Conservation (phyloP, 495 filamentous ascomycete genomes). For the Hypoxylon lenormandii region DNA sequence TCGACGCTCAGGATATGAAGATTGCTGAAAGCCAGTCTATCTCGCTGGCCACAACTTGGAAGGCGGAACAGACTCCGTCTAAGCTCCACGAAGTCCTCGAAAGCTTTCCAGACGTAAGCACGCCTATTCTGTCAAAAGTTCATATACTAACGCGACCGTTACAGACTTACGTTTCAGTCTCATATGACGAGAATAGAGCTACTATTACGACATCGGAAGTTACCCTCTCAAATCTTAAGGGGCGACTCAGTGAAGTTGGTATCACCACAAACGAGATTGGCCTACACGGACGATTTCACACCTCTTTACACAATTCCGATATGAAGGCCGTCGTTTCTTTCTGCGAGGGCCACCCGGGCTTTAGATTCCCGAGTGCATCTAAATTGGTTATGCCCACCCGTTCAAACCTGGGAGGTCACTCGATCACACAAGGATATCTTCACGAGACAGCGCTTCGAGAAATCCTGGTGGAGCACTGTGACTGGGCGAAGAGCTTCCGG, state of each 20-base stretch:
- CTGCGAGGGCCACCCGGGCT: slow-evolving; percentile 40
- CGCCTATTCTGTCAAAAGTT: slow-evolving; percentile 24
- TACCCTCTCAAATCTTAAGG: slow-evolving; percentile 35
- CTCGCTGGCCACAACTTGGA: slow-evolving; percentile 50
- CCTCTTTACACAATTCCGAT: slow-evolving; percentile 4
- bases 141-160: neutral
- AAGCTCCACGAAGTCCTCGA: slow-evolving; percentile 44
- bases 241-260: slow-evolving; percentile 51
- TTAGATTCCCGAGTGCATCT: slow-evolving; percentile 55
- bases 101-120: slow-evolving; percentile 39
- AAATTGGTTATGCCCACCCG: slow-evolving; percentile 38
- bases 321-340: slow-evolving; percentile 25
- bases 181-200: slow-evolving; percentile 55
- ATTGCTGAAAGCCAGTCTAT: slow-evolving; percentile 21
- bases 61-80: slow-evolving; percentile 16
- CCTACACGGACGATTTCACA: slow-evolving; percentile 56
- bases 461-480: slow-evolving; percentile 53
- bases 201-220: slow-evolving; percentile 48
- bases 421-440: slow-evolving; percentile 36
- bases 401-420: slow-evolving; percentile 42
- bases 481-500: slow-evolving; percentile 55
- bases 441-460: slow-evolving; percentile 48
- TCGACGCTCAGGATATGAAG: slow-evolving; percentile 49
- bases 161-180: slow-evolving; percentile 60
- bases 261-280: slow-evolving; percentile 48